phyloP scores from a whole-genome alignment of 2,329 filamentous ascomycete species.

The Sporothrix protearum region DNA sequence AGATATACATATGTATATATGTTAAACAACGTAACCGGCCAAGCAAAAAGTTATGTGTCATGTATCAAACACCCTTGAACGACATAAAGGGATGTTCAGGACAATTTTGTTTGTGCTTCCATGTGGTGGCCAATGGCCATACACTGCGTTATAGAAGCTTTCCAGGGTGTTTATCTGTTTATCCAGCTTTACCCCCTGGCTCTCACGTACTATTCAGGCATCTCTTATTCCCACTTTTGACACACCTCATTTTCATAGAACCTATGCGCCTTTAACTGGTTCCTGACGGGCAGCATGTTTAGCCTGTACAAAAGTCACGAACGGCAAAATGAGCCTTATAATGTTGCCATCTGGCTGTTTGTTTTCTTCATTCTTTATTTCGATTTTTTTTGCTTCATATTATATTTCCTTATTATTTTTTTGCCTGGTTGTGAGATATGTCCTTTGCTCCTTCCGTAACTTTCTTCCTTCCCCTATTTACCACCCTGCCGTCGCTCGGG shows the following conservation, averaged over 20 bases:
- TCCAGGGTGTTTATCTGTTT: neutral
- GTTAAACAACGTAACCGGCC: too few species aligned
- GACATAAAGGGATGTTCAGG: too few species aligned
- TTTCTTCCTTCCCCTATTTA: neutral
- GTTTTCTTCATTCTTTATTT: neutral
- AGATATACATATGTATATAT: too few species aligned
- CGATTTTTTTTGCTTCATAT: neutral
- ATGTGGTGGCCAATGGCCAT: neutral
- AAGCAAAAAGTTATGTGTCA: too few species aligned
- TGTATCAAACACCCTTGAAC: too few species aligned
- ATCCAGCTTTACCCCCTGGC: neutral
- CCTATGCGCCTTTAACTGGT: neutral
- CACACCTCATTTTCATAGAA: neutral
- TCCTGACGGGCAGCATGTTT: neutral
- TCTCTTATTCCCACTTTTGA: neutral
- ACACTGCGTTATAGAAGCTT: neutral
- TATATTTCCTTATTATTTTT: neutral
- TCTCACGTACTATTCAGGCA: neutral
- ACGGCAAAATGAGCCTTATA: conserved; percentile 1
- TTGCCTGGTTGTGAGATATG: neutral
- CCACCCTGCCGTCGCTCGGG: conserved; percentile 2
- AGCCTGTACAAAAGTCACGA: neutral
- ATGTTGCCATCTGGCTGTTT: neutral
- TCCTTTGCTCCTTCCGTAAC: neutral
- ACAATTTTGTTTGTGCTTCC: too few species aligned